Conservation (phyloP, 1,284 basidiomycete genomes). For the Butyriboletus appendiculatus region DNA sequence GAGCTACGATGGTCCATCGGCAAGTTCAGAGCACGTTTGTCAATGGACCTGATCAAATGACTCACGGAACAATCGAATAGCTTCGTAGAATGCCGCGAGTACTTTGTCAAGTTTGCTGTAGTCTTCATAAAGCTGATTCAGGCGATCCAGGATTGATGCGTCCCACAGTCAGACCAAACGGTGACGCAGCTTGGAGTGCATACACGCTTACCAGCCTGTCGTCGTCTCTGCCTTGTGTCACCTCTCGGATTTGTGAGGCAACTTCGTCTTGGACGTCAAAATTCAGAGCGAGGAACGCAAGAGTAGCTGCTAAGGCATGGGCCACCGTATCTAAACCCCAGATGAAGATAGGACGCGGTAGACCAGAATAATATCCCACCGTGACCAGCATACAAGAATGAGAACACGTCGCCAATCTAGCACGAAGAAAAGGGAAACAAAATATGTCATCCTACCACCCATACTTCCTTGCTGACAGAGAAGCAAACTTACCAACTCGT, state of each 20-base stretch:
- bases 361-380: conserved; percentile 29
- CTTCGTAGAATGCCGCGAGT: neutral
- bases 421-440: neutral
- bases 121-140: neutral
- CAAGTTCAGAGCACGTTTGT: neutral
- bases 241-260: conserved; percentile 41
- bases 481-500: conserved; percentile 44
- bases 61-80: neutral
- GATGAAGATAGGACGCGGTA: neutral
- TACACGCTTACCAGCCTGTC: conserved; percentile 40
- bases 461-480: neutral
- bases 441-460: no score
- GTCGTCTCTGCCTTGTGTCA: conserved; percentile 41
- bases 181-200: neutral
- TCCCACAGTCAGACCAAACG: conserved; percentile 22
- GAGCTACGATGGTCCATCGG: neutral
- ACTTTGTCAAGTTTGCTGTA: conserved; percentile 1
- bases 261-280: conserved; percentile 49
- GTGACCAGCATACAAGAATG: conserved; percentile 56
- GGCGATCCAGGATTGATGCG: neutral
- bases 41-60: neutral
- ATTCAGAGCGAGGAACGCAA: conserved; percentile 40
- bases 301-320: conserved; percentile 46
- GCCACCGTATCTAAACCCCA: conserved; percentile 50
- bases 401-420: conserved; percentile 55